Base-by-base conservation (phyloP, 345 rosid genomes). In the Anacardium occidentale region DNA sequence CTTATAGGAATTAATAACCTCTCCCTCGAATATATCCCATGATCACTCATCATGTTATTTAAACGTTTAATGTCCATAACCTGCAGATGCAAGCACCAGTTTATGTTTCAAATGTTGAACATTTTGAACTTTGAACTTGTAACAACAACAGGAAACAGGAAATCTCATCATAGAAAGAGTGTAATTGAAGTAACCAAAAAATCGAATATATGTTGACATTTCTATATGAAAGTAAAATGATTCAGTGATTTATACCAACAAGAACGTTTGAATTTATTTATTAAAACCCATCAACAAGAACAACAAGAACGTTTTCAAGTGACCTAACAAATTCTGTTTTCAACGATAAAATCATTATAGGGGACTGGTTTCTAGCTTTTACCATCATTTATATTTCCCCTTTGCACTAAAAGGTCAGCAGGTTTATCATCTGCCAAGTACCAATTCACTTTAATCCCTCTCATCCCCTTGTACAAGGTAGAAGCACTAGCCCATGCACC, bases 41-140 rank as follows among this genome's bases (percentile, higher is more conserved):
- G 97, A 76, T 94, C 97, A 47, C 97, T 92, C 87, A 84, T 92
- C 92, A 90, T 90, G 83, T 90, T 94, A 79, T 94, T 94, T 58
- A 94, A 69, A 7, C 89, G 78, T 77, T 86, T 92, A 66, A 94
- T 89, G 76, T 89, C 93, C 90, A 85, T 80, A 56, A 90, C 97
- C 98, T 91, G 75, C 73, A 79, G 22, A 24, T 51, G 52, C 17
- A 74, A 76, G 15, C 21, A 68, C 68, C 34, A 18, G 20, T 1
- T 26, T 2, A 56, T 20, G 10, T 13, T 6, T 17, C 3, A 62
- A 2, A 37, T n/a, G 45, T 29, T 52, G 1, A 53, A n/a, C 25
- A 20, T n/a, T 32, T 50, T 15, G 11, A 37, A 14, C 14, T 59
- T 59, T 47, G 57, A 22, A 69, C 2, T 40, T 34, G 20, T 10